A percentile compares a stretch with the other conserved stretches of the same genome.
phyloP scores from a whole-genome alignment of 768 basidiomycete species.

The Albatrellus ellisii region DNA sequence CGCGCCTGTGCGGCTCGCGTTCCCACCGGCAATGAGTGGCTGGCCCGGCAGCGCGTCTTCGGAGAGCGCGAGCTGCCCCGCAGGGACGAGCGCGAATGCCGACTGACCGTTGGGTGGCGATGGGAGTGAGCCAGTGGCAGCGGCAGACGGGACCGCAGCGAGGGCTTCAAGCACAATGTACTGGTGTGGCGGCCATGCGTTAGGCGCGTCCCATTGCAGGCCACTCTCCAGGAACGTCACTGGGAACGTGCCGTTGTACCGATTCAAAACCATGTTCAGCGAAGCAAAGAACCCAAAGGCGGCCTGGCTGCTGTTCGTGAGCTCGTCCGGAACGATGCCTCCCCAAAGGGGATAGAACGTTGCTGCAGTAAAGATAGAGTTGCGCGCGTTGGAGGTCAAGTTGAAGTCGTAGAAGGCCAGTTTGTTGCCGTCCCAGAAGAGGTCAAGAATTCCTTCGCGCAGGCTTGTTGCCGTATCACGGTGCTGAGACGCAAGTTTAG shows the following conservation, averaged over 20 bases:
- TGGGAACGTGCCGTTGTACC: conserved; percentile 83
- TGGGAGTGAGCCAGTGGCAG: conserved; percentile 48
- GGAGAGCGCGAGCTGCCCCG: conserved; percentile 69
- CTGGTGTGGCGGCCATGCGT: conserved; percentile 80
- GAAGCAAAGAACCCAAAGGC: conserved; percentile 66
- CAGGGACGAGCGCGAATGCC: conserved; percentile 56
- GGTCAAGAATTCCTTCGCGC: conserved; percentile 65
- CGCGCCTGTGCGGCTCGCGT: conserved; percentile 38
- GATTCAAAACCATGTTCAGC: conserved; percentile 65
- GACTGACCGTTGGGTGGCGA: conserved; percentile 35
- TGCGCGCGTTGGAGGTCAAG: conserved; percentile 50
- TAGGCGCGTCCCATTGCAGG: conserved; percentile 85
- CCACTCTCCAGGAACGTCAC: conserved; percentile 68
- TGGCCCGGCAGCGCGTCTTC: conserved; percentile 66
- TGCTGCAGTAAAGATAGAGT: conserved; percentile 55
- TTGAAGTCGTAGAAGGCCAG: conserved; percentile 93
- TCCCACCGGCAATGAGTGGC: conserved; percentile 28
- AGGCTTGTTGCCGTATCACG: conserved; percentile 40
- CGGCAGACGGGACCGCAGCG: conserved; percentile 54
- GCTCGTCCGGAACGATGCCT: conserved; percentile 66
- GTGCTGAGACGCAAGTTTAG: conserved; percentile 38
- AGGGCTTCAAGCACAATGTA: conserved; percentile 74
- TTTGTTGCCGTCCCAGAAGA: conserved; percentile 73
- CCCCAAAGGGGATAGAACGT: conserved; percentile 83
- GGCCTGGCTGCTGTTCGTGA: conserved; percentile 39